Base-by-base conservation (phyloP, 495 filamentous ascomycete genomes). In the Daldinia concentrica region DNA sequence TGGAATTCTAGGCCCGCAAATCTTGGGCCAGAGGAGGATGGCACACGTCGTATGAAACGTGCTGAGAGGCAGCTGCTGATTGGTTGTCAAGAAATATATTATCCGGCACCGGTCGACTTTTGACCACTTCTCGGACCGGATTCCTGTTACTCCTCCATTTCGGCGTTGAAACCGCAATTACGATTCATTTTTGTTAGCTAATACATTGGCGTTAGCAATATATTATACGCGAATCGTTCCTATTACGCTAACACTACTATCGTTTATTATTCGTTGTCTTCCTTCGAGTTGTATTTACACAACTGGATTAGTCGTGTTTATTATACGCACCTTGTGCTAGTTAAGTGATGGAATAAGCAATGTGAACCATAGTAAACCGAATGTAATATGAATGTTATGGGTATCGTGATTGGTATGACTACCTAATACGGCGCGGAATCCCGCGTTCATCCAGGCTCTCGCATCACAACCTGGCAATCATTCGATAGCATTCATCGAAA, bases 331-430 rank as follows among this genome's bases (percentile, higher is more conserved):
- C 19, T 22, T 54, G 12, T n/a, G 5, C 26, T 24, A n/a, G 6
- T 30, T 54, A 29, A 12, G 5, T 0, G 6, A 54, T 14, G 14
- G 5, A 29, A 12, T 1, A 54, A n/a, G 24, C 4, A 30, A 54
- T 0, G 5, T n/a, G 24, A 30, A 30, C 14, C 14, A 6, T 11
- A 54, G 5, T 1, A 14, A 30, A 30, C 30, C 8, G 30, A 9
- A 5, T 48, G 30, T 34, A 17, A 14, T 36, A 0, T 27, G 22
- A 24, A 24, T 58, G 36, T 19, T 48, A 11, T 50, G 67, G 60
- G 60, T 60, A 69, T 69, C 54, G 55, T 58, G 43, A 34, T 54
- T 54, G 9, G 26, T 32, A 54, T 19, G 14, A 59, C 41, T 64
- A 32, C 54, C 54, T 32, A 32, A 36, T 19, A 3, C 7, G 43